A percentile compares a stretch with the other conserved stretches of the same genome.
These are phyloP conservation scores for Cystoisospora suis DNA, from an alignment of 169 alveolate genomes.

Conservation along the genomic window DNA sequence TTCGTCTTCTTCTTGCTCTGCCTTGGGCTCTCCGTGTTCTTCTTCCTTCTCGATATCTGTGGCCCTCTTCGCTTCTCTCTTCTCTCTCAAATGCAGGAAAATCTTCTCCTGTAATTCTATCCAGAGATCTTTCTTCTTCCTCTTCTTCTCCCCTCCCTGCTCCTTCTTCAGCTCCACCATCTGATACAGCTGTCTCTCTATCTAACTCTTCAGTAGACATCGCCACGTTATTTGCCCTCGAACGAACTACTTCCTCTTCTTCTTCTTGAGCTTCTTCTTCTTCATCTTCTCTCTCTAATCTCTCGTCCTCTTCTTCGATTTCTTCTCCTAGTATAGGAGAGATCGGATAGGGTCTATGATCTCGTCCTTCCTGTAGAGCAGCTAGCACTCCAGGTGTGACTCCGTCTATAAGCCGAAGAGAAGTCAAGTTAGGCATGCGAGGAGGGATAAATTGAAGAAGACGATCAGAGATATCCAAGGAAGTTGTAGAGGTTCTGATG, in stretches of 20 bases:
- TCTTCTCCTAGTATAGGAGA: neutral
- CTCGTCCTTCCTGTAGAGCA: neutral
- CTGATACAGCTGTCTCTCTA: neutral
- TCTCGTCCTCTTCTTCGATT: neutral
- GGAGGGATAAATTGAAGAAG: slow-evolving; percentile 14
- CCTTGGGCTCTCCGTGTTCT: neutral
- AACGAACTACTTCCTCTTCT: neutral
- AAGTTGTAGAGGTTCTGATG: neutral
- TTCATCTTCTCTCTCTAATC: neutral
- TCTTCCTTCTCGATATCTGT: neutral
- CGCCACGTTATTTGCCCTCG: no score
- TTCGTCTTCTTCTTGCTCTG: neutral
- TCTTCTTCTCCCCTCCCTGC: neutral
- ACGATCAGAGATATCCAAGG: slow-evolving; percentile 5
- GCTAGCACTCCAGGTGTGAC: slow-evolving; percentile 34
- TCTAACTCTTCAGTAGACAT: no score
- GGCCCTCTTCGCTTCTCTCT: neutral
- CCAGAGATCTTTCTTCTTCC: neutral
- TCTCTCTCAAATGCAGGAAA: neutral
- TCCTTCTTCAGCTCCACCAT: neutral
- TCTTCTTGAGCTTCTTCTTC: neutral
- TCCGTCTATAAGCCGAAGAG: slow-evolving; percentile 16
- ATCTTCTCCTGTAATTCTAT: neutral
- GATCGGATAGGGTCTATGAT: neutral
- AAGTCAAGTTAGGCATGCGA: slow-evolving; percentile 15